A percentile compares a stretch with the other conserved stretches of the same genome.
These are phyloP conservation scores for Tylopilus vinaceipallidus DNA, from an alignment of 768 basidiomycete genomes.

Conservation along the genomic window DNA sequence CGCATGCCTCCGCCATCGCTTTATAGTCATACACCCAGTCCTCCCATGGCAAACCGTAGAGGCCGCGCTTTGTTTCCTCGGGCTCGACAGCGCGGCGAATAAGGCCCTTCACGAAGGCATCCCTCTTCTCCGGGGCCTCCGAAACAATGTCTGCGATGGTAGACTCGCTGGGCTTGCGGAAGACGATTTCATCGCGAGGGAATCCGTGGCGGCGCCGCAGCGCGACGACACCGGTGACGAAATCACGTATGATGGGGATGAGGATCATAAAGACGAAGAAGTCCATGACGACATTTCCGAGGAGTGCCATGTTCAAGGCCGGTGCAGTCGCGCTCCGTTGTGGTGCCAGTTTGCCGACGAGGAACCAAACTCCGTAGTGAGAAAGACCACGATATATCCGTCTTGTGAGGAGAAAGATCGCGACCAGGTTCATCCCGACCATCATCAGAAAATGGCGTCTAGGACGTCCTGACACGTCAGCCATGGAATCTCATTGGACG, in stretches of 20 bases:
- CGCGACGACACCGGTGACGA: slow-evolving; percentile 14
- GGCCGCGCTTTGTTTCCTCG: slow-evolving; percentile 24
- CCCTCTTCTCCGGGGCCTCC: slow-evolving; percentile 27
- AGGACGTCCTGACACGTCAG: slow-evolving; percentile 9
- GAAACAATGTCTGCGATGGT: slow-evolving; percentile 25
- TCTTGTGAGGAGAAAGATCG: slow-evolving; percentile 23
- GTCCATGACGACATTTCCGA: slow-evolving; percentile 27
- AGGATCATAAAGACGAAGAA: slow-evolving; percentile 27
- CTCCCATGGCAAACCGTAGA: slow-evolving; percentile 33
- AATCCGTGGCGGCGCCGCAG: slow-evolving; percentile 31
- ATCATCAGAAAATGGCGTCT: slow-evolving; percentile 29
- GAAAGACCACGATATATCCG: slow-evolving; percentile 23
- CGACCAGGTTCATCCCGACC: slow-evolving; percentile 26
- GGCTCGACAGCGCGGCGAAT: slow-evolving; percentile 30
- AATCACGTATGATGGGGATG: slow-evolving; percentile 24
- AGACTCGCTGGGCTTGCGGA: slow-evolving; percentile 29
- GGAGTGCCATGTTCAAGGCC: slow-evolving; percentile 11
- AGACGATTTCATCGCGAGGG: slow-evolving; percentile 27
- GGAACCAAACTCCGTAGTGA: slow-evolving; percentile 30
- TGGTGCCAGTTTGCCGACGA: slow-evolving; percentile 21
- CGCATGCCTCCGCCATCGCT: slow-evolving; percentile 27
- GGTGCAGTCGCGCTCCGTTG: slow-evolving; percentile 15
- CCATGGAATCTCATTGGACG: not conserved
- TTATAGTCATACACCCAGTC: slow-evolving; percentile 32
- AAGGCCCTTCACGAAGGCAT: slow-evolving; percentile 23